A percentile compares a stretch with the other conserved stretches of the same genome.
These are phyloP conservation scores for Cordia subcordata DNA, from an alignment of 257 asterid genomes.

Conservation along the genomic window DNA sequence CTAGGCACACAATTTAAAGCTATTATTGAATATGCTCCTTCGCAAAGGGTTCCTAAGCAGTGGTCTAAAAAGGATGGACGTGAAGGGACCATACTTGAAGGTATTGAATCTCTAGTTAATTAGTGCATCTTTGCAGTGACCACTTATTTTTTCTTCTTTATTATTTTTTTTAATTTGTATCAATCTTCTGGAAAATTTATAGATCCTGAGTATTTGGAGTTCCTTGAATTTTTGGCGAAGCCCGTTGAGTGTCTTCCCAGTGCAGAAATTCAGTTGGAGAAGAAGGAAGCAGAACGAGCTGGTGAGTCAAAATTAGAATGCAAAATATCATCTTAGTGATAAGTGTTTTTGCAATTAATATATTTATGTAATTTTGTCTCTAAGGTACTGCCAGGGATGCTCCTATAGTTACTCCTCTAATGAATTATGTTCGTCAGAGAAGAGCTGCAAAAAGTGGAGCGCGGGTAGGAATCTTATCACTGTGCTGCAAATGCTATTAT, in stretches of 20 bases:
- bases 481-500: too few relatives aligned
- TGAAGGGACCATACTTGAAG: conserved; percentile 88
- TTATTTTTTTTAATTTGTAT: too few relatives aligned
- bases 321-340: background rate
- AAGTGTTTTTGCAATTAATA: conserved; percentile 11
- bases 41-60: conserved; percentile 87
- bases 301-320: conserved; percentile 40
- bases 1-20: conserved; percentile 88
- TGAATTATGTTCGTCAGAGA: conserved; percentile 91
- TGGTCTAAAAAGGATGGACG: conserved; percentile 94
- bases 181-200: conserved; percentile 44
- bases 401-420: conserved; percentile 83
- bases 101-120: conserved; percentile 26
- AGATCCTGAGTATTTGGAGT: conserved; percentile 99
- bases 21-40: conserved; percentile 95
- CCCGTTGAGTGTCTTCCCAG: conserved; percentile 98
- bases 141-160: conserved; percentile 34
- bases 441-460: conserved; percentile 91
- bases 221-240: conserved; percentile 86
- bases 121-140: conserved; percentile 8
- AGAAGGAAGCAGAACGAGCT: conserved; percentile 97
- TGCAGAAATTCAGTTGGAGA: conserved; percentile 98
- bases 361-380: conserved; percentile 21
- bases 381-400: conserved; percentile 78
- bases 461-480: conserved; percentile 50